phyloP scores from a whole-genome alignment of 805 yeast genomes.

The Kuraishia capsulata region DNA sequence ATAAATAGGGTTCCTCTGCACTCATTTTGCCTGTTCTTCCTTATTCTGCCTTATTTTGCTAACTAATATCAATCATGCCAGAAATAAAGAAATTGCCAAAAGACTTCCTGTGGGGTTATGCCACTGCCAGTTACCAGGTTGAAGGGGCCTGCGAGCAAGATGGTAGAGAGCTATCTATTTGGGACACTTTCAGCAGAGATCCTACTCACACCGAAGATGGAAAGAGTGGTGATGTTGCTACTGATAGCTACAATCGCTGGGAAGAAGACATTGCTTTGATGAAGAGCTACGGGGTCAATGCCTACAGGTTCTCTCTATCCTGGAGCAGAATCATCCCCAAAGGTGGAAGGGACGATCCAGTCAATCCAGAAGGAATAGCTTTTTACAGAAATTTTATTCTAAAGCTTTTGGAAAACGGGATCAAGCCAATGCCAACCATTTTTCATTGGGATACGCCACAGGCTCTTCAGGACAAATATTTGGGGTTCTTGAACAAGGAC shows the following conservation, averaged over 20 bases:
- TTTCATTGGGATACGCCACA: constrained; percentile 26
- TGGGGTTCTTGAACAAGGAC: constrained; percentile 16
- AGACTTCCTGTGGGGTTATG: constrained; percentile 8
- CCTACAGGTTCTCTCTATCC: constrained; percentile 23
- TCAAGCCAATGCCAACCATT: constrained; percentile 21
- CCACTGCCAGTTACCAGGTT: constrained; percentile 3
- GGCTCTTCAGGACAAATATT: constrained; percentile 6
- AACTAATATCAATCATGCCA: too few species aligned
- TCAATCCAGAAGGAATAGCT: constrained; percentile 5
- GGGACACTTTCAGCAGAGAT: constrained; percentile 3
- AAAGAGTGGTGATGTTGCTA: constrained; percentile 1
- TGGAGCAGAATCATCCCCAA: constrained; percentile 26
- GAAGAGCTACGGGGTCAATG: constrained; percentile 22
- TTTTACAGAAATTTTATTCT: constrained; percentile 6
- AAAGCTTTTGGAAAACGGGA: constrained; percentile 4
- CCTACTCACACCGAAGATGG: constrained; percentile 2
- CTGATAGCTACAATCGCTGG: constrained; percentile 21
- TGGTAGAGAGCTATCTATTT: constrained; percentile 1
- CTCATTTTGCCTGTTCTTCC: too few species aligned
- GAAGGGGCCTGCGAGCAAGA: constrained; percentile 1
- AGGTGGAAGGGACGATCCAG: constrained; percentile 6
- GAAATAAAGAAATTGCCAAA: neutral
- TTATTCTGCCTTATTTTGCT: too few species aligned
- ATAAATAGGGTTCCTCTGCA: too few species aligned
- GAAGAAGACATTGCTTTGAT: constrained; percentile 23